These are phyloP conservation scores for Rhododendron vialii DNA, from an alignment of 148 eudicot species.

Conservation along the genomic window DNA sequence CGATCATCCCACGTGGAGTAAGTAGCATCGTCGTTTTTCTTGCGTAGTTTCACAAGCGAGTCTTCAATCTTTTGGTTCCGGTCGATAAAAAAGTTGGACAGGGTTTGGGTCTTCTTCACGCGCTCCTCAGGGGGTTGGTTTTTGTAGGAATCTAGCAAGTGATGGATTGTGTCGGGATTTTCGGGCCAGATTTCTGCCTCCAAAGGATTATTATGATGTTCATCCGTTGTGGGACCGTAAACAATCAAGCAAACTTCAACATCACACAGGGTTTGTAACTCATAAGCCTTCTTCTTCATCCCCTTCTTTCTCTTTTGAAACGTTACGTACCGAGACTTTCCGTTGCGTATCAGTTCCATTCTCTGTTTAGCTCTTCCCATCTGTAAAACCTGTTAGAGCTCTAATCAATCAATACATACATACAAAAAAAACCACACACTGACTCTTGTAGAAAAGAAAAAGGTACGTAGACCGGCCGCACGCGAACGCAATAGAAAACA, in stretches of 20 bases:
- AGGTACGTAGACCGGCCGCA: not conserved
- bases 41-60: not conserved
- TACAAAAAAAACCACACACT: not conserved
- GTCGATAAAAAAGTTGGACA: constrained; percentile 9
- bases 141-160: constrained; percentile 7
- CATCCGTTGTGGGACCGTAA: constrained; percentile 17
- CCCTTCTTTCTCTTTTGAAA: constrained; percentile 40
- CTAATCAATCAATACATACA: no score
- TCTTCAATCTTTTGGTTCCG: constrained; percentile 12
- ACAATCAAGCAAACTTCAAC: constrained; percentile 35
- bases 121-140: constrained; percentile 4
- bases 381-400: not conserved
- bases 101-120: not conserved
- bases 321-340: constrained; percentile 22
- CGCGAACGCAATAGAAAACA: no score
- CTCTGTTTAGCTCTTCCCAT: constrained; percentile 41
- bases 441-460: not conserved
- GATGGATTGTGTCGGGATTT: not conserved
- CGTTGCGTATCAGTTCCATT: constrained; percentile 33
- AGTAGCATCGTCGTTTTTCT: not conserved
- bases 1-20: constrained; percentile 18
- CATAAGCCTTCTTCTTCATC: constrained; percentile 30
- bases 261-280: constrained; percentile 36
- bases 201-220: not conserved
- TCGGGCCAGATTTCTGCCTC: constrained; percentile 30